Percentiles rank a stretch among this genome's conserved stretches.
These are phyloP conservation scores for Sistotremastrum niveocremeum DNA, from an alignment of 768 basidiomycete species.

Conservation along the genomic window DNA sequence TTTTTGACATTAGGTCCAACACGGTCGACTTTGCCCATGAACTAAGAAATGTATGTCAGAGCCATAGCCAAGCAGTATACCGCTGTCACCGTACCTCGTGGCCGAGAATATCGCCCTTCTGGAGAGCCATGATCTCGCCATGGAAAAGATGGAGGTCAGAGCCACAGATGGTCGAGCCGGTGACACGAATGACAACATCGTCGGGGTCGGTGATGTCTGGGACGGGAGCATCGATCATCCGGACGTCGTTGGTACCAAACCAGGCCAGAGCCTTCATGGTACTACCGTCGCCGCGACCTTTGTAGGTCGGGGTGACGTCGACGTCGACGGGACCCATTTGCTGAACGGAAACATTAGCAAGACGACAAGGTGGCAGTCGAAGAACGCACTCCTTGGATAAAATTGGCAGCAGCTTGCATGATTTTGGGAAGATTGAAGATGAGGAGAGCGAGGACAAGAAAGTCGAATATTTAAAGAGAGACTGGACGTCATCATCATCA, in stretches of 20 bases:
- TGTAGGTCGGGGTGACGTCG: slow-evolving; percentile 21
- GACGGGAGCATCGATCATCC: slow-evolving; percentile 32
- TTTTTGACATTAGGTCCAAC: slow-evolving; percentile 53
- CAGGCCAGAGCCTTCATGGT: slow-evolving; percentile 61
- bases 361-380: background rate
- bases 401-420: slow-evolving; percentile 13
- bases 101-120: slow-evolving; percentile 64
- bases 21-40: slow-evolving; percentile 56
- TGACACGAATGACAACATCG: slow-evolving; percentile 64
- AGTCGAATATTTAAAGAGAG: too few relatives aligned
- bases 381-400: slow-evolving; percentile 5
- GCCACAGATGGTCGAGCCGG: slow-evolving; percentile 64
- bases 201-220: slow-evolving; percentile 57
- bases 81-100: slow-evolving; percentile 36
- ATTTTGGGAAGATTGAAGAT: too few relatives aligned
- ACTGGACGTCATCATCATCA: too few relatives aligned
- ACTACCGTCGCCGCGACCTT: slow-evolving; percentile 32
- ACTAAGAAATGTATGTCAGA: slow-evolving; percentile 17
- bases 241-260: slow-evolving; percentile 41
- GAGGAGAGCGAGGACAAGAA: too few relatives aligned
- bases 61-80: background rate
- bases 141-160: slow-evolving; percentile 54
- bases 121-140: slow-evolving; percentile 52
- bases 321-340: slow-evolving; percentile 9
- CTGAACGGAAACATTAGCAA: background rate